Evolutionary conservation across 176 grass and related monocot species (phyloP).

Genomic region (Musa troglodytarum): DNA sequence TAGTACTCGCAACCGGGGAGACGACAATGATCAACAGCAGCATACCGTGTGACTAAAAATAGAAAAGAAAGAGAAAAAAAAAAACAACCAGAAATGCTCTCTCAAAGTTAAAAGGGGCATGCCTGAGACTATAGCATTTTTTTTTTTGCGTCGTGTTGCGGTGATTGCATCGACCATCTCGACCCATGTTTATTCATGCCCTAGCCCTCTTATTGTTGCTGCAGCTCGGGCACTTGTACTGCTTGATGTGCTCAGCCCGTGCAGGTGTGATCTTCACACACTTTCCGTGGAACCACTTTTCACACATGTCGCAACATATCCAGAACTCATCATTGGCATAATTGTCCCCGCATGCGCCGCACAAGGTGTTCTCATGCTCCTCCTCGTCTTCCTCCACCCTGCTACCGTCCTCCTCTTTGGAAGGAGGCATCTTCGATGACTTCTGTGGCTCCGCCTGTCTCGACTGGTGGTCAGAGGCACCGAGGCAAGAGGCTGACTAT

Average conservation of each 20-base stretch:
- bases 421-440: conserved; percentile 7
- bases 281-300: conserved; percentile 41
- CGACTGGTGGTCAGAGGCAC: conserved; percentile 16
- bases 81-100: too few relatives aligned
- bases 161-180: not conserved
- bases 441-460: conserved; percentile 17
- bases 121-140: not conserved
- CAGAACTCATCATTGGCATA: conserved; percentile 38
- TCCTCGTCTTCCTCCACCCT: conserved; percentile 25
- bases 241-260: conserved; percentile 40
- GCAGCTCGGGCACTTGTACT: conserved; percentile 42
- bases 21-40: too few relatives aligned
- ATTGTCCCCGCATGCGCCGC: conserved; percentile 32
- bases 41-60: too few relatives aligned
- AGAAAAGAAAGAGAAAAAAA: too few relatives aligned
- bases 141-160: not conserved
- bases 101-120: too few relatives aligned
- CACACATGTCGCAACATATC: conserved; percentile 40
- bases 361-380: conserved; percentile 35
- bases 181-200: conserved; percentile 3
- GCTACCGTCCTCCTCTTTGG: conserved; percentile 31
- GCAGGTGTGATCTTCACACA: conserved; percentile 42
- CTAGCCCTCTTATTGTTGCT: conserved; percentile 28
- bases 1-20: too few relatives aligned
- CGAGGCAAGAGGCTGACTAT: not conserved